Base-by-base conservation (phyloP, 2,329 filamentous ascomycete species). In the Cryphonectria japonica region DNA sequence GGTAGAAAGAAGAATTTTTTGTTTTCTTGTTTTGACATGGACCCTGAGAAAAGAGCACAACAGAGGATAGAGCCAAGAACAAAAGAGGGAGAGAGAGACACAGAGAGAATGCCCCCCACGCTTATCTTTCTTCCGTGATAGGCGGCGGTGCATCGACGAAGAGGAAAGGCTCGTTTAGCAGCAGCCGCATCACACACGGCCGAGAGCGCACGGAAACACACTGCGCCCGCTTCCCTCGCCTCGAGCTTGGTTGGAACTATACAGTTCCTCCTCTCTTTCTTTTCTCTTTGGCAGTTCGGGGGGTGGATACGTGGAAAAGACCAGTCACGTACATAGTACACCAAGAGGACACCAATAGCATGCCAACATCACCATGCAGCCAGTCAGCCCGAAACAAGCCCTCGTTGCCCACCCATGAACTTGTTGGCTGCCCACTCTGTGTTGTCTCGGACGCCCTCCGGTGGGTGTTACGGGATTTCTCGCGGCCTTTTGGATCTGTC, bases 391-490 rank as follows among this genome's bases (percentile, higher is more conserved):
- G n/a, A n/a, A 22, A 22, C 5, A 50, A 0, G 11, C 11, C 3
- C 7, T 22, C 16, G 19, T 39, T 50, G 46, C 22, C 22, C 22
- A 50, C 46, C 46, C 46, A 50, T n/a, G 22, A 50, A 50, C 7
- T 8, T 11, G 7, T 50, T 8, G 19, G 22, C 22, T 22, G 8
- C 46, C 8, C 46, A 50, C 22, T 22, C 46, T 50, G 22, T n/a
- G 46, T 22, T 50, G 22, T 50, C 63, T 65, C 63, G 63, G 63
- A 26, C 41, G 52, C 26, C 41, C 63, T 65, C 63, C 63, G 63
- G 63, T 9, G 43, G 61, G 26, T 46, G 63, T 26, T 37, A 6
- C 63, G 63, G 63, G n/a, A 34, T 16, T 65, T 65, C 29, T 65
- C 63, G 43, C 63, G 63, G 29, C 29, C 43, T 50, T 50, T 65